phyloP scores from a whole-genome alignment of 2,329 filamentous ascomycete species.

The Botrytis pseudocinerea region DNA sequence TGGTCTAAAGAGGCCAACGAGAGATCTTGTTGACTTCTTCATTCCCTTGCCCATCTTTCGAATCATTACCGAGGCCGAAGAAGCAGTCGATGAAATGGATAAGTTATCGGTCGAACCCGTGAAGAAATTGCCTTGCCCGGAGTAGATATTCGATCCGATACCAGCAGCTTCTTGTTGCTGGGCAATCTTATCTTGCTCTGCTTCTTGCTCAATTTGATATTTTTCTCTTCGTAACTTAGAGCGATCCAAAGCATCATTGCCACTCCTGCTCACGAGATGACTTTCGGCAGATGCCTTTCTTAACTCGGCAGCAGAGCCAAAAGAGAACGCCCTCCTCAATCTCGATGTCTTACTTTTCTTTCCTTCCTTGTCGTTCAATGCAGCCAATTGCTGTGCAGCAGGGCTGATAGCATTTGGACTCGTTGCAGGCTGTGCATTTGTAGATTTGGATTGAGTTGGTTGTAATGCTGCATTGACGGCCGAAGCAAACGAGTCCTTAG shows the following conservation, averaged over 20 bases:
- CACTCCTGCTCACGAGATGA: constrained; percentile 35
- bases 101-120: constrained; percentile 92
- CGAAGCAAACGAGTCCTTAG: constrained; percentile 46
- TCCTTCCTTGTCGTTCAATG: constrained; percentile 79
- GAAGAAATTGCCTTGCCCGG: constrained; percentile 79
- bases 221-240: constrained; percentile 66
- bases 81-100: constrained; percentile 86
- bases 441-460: constrained; percentile 36
- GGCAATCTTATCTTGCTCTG: constrained; percentile 88
- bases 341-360: constrained; percentile 85
- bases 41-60: constrained; percentile 99
- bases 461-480: constrained; percentile 41
- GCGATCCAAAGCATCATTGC: constrained; percentile 44
- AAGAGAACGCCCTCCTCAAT: constrained; percentile 89
- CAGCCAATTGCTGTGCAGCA: constrained; percentile 80
- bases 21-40: constrained; percentile 87
- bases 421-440: constrained; percentile 40
- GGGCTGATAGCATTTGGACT: constrained; percentile 49
- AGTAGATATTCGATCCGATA: constrained; percentile 91
- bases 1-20: constrained; percentile 91
- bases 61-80: constrained; percentile 89
- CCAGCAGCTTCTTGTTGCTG: constrained; percentile 89
- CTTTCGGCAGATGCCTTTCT: constrained; percentile 71
- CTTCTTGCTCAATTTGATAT: constrained; percentile 65
- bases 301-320: constrained; percentile 91